Percentiles rank a stretch among this genome's conserved stretches.
Evolutionary conservation across 768 basidiomycete species (phyloP).

Genomic region (Serpula lacrymans): DNA sequence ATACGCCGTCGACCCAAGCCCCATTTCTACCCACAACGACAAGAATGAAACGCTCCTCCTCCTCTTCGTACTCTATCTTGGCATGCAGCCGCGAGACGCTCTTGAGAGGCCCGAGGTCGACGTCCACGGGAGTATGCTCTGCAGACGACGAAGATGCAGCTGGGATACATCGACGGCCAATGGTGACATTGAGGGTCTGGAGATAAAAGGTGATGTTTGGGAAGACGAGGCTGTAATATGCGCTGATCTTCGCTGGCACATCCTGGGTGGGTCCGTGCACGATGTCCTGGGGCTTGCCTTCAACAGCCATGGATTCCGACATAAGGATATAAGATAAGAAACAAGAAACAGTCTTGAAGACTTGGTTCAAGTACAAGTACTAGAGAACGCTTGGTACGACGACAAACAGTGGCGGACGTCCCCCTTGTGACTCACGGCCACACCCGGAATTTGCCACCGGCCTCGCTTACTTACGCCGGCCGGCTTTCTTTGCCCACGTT

Average conservation of each 20-base stretch:
- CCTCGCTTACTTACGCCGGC: too few relatives aligned
- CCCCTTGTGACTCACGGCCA: too few relatives aligned
- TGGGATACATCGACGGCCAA: conserved; percentile 83
- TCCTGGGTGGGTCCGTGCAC: too few relatives aligned
- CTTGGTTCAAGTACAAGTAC: too few relatives aligned
- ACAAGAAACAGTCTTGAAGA: too few relatives aligned
- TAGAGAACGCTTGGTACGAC: too few relatives aligned
- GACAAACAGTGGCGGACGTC: too few relatives aligned
- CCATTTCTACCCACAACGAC: conserved; percentile 95
- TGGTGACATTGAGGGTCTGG: conserved; percentile 89
- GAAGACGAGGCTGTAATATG: conserved; percentile 92
- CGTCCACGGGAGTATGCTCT: conserved; percentile 63
- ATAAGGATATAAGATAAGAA: too few relatives aligned
- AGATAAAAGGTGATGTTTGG: conserved; percentile 96
- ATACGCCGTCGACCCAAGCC: conserved; percentile 97
- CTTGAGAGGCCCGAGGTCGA: conserved; percentile 94
- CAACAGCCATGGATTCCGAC: too few relatives aligned
- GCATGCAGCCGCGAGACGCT: conserved; percentile 97
- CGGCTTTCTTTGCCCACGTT: too few relatives aligned
- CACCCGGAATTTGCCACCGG: too few relatives aligned
- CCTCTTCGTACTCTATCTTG: conserved; percentile 90
- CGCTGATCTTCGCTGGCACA: conserved; percentile 76
- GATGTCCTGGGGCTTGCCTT: too few relatives aligned
- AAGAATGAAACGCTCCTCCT: conserved; percentile 83
- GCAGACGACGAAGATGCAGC: conserved; percentile 51